A percentile compares a stretch with the other conserved stretches of the same genome.
Conservation (phyloP, 2,329 filamentous ascomycete genomes). For the Phialophora verrucosa region DNA sequence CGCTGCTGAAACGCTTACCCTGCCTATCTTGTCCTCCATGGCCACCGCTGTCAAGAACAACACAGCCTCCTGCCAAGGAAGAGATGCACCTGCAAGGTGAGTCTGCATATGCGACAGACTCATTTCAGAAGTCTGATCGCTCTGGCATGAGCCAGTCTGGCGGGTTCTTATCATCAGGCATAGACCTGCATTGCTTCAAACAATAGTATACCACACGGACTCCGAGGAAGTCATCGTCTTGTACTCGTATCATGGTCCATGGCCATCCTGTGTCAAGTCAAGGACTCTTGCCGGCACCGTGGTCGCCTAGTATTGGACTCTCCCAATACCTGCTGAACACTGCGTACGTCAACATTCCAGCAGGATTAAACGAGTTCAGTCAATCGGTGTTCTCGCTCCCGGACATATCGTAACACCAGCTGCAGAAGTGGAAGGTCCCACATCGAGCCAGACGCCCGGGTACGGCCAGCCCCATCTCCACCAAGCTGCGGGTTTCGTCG, state of each 20-base stretch:
- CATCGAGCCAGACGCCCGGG: background rate
- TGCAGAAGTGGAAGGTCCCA: background rate
- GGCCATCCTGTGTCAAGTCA: background rate
- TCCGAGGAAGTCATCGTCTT: background rate
- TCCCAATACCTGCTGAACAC: background rate
- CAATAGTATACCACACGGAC: background rate
- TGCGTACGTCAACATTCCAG: background rate
- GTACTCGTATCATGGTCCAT: background rate
- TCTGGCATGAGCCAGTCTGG: background rate
- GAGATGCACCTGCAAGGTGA: background rate
- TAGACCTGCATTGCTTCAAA: background rate
- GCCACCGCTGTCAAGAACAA: background rate
- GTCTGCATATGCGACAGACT: background rate
- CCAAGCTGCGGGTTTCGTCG: background rate
- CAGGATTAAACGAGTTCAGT: background rate
- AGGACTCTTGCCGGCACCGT: background rate
- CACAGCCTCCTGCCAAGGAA: background rate
- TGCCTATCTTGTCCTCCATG: background rate
- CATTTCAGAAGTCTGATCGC: background rate
- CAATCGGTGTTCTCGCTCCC: background rate
- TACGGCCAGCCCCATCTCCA: background rate
- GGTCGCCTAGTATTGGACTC: background rate
- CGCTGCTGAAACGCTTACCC: background rate
- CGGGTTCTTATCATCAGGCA: background rate
- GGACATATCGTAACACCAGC: background rate